A percentile compares a stretch with the other conserved stretches of the same genome.
phyloP scores from a whole-genome alignment of 805 yeast genomes.

The Sungouiella blattae region DNA sequence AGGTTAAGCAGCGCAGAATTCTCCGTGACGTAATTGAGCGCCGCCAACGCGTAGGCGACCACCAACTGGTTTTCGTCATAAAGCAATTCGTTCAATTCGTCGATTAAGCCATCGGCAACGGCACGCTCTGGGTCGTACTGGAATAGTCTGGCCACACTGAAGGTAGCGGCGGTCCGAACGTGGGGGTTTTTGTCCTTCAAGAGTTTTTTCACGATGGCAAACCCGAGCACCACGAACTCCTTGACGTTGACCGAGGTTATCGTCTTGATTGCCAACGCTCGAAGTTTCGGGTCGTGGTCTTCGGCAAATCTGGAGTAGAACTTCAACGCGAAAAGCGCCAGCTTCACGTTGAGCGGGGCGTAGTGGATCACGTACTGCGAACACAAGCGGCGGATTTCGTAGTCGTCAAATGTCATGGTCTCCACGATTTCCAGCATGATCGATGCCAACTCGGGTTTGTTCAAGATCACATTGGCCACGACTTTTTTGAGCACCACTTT shows the following conservation, averaged over 20 bases:
- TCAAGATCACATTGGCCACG: constrained; percentile 79
- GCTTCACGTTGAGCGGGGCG: constrained; percentile 55
- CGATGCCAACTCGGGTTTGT: constrained; percentile 69
- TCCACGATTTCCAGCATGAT: constrained; percentile 61
- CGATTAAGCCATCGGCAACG: constrained; percentile 41
- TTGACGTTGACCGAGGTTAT: constrained; percentile 55
- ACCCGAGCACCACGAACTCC: constrained; percentile 47
- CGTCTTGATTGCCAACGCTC: constrained; percentile 63
- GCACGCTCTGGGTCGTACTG: constrained; percentile 50
- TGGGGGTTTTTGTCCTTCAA: constrained; percentile 50
- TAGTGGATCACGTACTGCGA: constrained; percentile 62
- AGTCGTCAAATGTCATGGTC: constrained; percentile 54
- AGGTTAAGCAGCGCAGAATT: constrained; percentile 46
- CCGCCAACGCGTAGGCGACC: constrained; percentile 68
- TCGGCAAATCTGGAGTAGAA: constrained; percentile 51
- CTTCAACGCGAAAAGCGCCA: constrained; percentile 54
- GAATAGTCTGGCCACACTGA: constrained; percentile 64
- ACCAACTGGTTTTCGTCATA: constrained; percentile 58
- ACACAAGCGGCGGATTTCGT: constrained; percentile 69
- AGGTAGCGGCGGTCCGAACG: constrained; percentile 68
- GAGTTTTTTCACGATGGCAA: constrained; percentile 32
- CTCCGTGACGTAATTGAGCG: constrained; percentile 63
- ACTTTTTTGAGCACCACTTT: constrained; percentile 56
- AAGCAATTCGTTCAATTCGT: constrained; percentile 47
- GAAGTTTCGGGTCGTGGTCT: constrained; percentile 44